Base-by-base conservation (phyloP, 2,329 filamentous ascomycete species). In the Cladosporium sp. region DNA sequence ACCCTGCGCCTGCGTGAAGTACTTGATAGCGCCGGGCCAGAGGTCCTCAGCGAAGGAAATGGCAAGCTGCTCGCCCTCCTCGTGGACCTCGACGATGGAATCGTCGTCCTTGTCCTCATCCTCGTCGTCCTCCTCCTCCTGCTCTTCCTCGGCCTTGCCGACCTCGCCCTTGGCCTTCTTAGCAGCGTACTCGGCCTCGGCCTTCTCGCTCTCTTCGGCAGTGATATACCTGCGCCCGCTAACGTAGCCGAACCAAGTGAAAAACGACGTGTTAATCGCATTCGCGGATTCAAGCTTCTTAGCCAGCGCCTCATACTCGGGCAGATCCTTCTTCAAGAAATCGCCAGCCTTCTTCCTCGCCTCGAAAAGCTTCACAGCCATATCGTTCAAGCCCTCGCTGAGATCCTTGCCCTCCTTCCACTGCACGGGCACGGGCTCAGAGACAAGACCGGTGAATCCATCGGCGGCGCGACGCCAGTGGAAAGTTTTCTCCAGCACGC, bases 401-500 rank as follows among this genome's bases (percentile, higher is more conserved):
- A 91, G 73, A 69, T 97, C 92, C 75, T 87, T 87, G 63, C 80
- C 86, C 57, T 74, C 70, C 62, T 81, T 79, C 90, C 89, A 95
- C 65, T 83, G 77, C 69, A 97, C 92, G 59, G 83, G 78, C 57
- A 96, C 88, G 5, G 92, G 92, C 74, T 95, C 89, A 19, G 85
- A 91, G 51, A 96, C 88, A 29, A 95, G 78, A 30, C 88, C 88
- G 30, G 79, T 75, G 81, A 82, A 90, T 62, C 80, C 78, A 64
- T 84, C 79, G 65, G 77, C 79, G 53, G 79, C 75, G 67, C 79
- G 78, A 58, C 91, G 83, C 77, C 85, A 89, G 80, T 85, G 92
- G 72, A 97, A 95, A 66, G 86, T 88, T 83, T 97, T 97, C 72
- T 92, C 86, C 42, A 97, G 72, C 48, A 83, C 79, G 49, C 73